Evolutionary conservation across 2,329 filamentous ascomycete genomes (phyloP).

Genomic region (Dactylonectria estremocensis): DNA sequence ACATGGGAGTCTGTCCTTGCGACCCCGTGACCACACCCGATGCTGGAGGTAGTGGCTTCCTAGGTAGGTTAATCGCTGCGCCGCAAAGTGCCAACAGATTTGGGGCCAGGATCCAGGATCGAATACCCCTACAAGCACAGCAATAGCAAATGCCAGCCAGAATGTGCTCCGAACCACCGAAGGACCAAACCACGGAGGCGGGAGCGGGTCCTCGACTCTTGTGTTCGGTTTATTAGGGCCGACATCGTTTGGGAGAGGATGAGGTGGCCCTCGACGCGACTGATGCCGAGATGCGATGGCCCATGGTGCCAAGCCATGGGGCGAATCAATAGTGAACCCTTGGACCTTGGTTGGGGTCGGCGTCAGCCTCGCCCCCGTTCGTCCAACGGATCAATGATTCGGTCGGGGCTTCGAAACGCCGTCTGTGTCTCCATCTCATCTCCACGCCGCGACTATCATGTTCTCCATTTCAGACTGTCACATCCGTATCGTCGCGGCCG

Average conservation of each 20-base stretch:
- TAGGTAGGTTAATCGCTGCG: slow-evolving; percentile 7
- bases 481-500: slow-evolving; percentile 1
- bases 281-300: slow-evolving; percentile 30
- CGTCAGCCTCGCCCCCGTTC: slow-evolving; percentile 15
- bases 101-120: slow-evolving; percentile 18
- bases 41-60: slow-evolving; percentile 22
- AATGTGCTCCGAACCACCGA: slow-evolving; percentile 14
- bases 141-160: too few species aligned
- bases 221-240: slow-evolving; percentile 14
- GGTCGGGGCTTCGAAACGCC: background rate
- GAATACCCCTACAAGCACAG: background rate
- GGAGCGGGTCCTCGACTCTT: slow-evolving; percentile 8
- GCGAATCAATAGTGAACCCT: slow-evolving; percentile 19
- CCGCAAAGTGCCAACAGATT: slow-evolving; percentile 16
- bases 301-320: background rate
- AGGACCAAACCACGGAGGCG: slow-evolving; percentile 21
- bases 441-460: background rate
- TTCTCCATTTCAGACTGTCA: slow-evolving; percentile 13
- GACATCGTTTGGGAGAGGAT: slow-evolving; percentile 5
- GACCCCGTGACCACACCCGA: slow-evolving; percentile 19
- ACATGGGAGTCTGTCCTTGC: background rate
- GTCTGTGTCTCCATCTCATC: slow-evolving; percentile 14
- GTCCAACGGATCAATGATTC: slow-evolving; percentile 19
- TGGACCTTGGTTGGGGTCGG: slow-evolving; percentile 10
- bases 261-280: slow-evolving; percentile 8